Conservation (phyloP, 306 rosid genomes). For the Vicia villosa region DNA sequence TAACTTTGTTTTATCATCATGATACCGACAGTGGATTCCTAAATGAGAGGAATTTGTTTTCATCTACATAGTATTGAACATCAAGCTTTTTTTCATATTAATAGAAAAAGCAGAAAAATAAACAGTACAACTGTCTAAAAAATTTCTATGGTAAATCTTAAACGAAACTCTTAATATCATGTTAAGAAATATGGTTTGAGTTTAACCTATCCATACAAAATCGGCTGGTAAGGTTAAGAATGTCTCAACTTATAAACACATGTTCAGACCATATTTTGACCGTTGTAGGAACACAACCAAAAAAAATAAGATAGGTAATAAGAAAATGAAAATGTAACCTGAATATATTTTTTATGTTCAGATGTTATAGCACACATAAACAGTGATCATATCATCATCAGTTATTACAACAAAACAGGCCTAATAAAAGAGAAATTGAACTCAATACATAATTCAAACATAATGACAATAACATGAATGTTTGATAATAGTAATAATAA, state of each 20-base stretch:
- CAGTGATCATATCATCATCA: slow-evolving; percentile 15
- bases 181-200: no score
- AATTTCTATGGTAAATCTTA: not conserved
- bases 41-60: no score
- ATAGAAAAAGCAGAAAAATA: not conserved
- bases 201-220: no score
- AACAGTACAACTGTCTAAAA: not conserved
- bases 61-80: no score
- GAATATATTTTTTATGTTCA: not conserved
- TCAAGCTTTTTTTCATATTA: no score
- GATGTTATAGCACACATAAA: slow-evolving; percentile 21
- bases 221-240: no score
- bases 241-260: not conserved
- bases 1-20: not conserved
- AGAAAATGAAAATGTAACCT: not conserved
- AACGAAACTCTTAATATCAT: no score
- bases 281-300: not conserved
- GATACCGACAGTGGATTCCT: not conserved
- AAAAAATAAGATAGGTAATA: not conserved
- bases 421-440: slow-evolving; percentile 12
- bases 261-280: no score
- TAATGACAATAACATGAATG: not conserved
- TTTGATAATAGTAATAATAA: not conserved
- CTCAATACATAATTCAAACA: not conserved
- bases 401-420: slow-evolving; percentile 8